Base-by-base conservation (phyloP, 2,329 filamentous ascomycete species). In the Ophiostoma australiae region DNA sequence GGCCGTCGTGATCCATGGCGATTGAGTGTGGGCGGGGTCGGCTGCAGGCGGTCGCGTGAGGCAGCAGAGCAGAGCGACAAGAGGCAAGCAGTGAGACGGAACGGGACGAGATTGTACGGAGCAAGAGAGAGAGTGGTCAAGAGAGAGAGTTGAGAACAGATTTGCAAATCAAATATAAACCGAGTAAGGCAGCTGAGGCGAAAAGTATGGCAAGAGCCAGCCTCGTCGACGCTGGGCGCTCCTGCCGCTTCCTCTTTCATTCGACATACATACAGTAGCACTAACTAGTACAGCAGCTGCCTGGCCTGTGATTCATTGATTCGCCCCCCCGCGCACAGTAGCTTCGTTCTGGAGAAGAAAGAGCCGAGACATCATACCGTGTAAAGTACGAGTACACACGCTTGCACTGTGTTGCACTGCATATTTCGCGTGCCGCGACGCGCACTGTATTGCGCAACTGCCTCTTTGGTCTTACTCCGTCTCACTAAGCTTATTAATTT, bases 371-470 rank as follows among this genome's bases (percentile, higher is more conserved):
- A 48, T 27, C n/a, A 27, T 17, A 58, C 52, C 3, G 52, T 58
- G 6, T 27, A 58, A 11, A 2, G 52, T 58, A n/a, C 11, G 52
- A 23, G 8, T 15, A 11, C 11, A 5, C 11, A 61, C 1, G 4
- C 5, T 58, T 3, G 15, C 61, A 65, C 61, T 65, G 61, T 65
- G 61, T 23, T 65, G 61, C 33, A 65, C 17, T 23, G 52, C 10
- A 33, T 23, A 27, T 27, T 27, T 63, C 7, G 58, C 58, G 58
- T 27, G 58, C 58, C 61, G 33, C 61, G 61, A 65, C 61, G 61
- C 61, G 61, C 61, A 65, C 61, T 65, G 61, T 65, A 65, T 65
- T 37, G 33, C 61, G 61, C 33, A 39, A 39, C 35, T 66, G 35
- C 63, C 35, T 66, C 8, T 39, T 66, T 39, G 31, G 63, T 63